Evolutionary conservation across 2,329 filamentous ascomycete species (phyloP), one percentile per base, ranked within the genome.

Genomic region (Tothia fuscella): DNA sequence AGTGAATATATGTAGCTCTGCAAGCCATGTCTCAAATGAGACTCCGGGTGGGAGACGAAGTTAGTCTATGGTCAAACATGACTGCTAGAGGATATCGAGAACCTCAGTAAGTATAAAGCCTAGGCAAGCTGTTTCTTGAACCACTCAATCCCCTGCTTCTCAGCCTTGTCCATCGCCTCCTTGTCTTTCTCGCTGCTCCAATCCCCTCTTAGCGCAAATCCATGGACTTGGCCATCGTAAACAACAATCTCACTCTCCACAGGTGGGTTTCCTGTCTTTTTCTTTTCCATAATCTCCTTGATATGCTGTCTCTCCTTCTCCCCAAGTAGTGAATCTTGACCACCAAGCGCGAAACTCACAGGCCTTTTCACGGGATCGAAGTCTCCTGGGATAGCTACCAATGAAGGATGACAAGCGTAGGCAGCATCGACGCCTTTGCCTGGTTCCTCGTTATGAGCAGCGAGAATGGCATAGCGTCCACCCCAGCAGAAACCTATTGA

Each of bases 401-500:
- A 49, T 6, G 54, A 59, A 4, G 64, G 64, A 51, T 67, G 64
- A 40, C 56, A 63, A 1, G 59, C 58, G 44, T 58, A 60, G 4
- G 57, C 61, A 6, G 63, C 64, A 49, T 67, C 62, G 14, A 64
- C 59, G 5, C 55, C 56, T 26, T 55, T 53, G 3, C 47, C 49
- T 3, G 51, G 48, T 12, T 50, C 51, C 17, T 51, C 45, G 10
- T 39, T 44, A 38, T 56, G 51, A 14, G 49, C 53, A 10, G 51
- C 48, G 5, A 64, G 48, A 35, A 64, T 57, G 28, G 59, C 57
- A 45, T 65, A 64, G 21, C 60, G 50, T 0, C 56, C 66, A 24
- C 66, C 66, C 55, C 63, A 70, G 57, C 66, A 69, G 51, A 68
- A 69, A 4, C 67, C 67, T n/a, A n/a, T n/a, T n/a, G n/a, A n/a